Base-by-base conservation (phyloP, 345 rosid species). In the Pistacia atlantica region DNA sequence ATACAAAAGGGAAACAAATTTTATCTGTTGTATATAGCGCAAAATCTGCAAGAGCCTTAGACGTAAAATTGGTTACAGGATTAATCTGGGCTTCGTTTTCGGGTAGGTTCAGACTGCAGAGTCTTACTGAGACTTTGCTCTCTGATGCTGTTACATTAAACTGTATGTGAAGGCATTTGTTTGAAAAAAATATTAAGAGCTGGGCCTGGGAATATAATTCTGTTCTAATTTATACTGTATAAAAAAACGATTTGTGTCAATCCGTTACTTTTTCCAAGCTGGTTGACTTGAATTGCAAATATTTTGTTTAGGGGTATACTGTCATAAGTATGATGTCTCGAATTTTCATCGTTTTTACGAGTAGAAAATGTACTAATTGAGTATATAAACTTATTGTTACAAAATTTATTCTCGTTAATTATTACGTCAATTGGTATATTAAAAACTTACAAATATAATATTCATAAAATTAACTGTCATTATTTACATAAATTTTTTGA, bases 1-100 rank as follows among this genome's bases (percentile, higher is more conserved):
- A 68, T 52, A 68, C 69, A 35, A 18, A 35, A 67, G 3, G 6
- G 45, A 67, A 46, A 17, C 71, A 62, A 42, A 17, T 68, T 69
- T 22, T 42, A 25, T 56, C 65, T 37, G 59, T 54, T 62, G 74
- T 28, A 52, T 62, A 71, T 54, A 60, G 51, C 52, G 60, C 18
- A 48, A 42, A 42, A 31, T 73, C 3, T 56, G 73, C 31, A 42
- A 38, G 46, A 42, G 31, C 55, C 42, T 31, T 60, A 65, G 42
- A 20, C 73, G 37, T 67, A 20, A 16, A 66, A n/a, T 14, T 54
- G 13, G 16, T 54, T 51, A 3, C 8, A 42, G 46, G 9, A 42
- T 42, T 42, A 42, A 42, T 42, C 1, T 42, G 46, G 46, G 46
- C 8, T 51, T 54, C 12, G 5, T 16, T 54, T 54, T 11, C 5